These are phyloP conservation scores for Aspergillus avenaceus DNA, from an alignment of 495 filamentous ascomycete genomes.

Conservation along the genomic window DNA sequence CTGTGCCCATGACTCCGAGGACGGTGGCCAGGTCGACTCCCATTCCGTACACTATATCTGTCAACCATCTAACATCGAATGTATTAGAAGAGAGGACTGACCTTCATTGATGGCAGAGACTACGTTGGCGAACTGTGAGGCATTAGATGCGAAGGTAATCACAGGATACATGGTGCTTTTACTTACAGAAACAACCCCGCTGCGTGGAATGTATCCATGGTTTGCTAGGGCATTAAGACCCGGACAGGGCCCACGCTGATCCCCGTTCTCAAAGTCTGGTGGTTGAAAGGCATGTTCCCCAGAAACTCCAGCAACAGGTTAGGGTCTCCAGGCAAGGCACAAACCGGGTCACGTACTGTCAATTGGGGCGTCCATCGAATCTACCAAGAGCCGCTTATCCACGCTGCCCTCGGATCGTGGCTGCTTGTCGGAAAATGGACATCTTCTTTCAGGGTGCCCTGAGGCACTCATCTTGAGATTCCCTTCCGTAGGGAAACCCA, in stretches of 20 bases:
- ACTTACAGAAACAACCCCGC: constrained; percentile 40
- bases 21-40: constrained; percentile 46
- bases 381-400: constrained; percentile 26
- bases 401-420: neutral
- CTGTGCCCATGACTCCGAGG: constrained; percentile 46
- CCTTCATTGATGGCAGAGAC: constrained; percentile 29
- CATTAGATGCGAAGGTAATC: constrained; percentile 4
- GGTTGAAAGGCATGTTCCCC: constrained; percentile 37
- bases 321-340: neutral
- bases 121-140: constrained; percentile 20
- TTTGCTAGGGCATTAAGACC: constrained; percentile 52
- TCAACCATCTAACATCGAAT: neutral
- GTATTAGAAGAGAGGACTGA: neutral
- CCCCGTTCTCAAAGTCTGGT: constrained; percentile 29
- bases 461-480: neutral
- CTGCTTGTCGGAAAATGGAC: constrained; percentile 19
- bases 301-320: constrained; percentile 18
- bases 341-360: too few relatives aligned
- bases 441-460: constrained; percentile 13
- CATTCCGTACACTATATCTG: constrained; percentile 43
- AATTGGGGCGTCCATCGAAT: constrained; percentile 21
- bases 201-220: constrained; percentile 51
- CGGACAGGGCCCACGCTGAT: constrained; percentile 47
- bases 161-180: neutral
- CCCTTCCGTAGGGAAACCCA: neutral